Base-by-base conservation (phyloP, 495 filamentous ascomycete species). In the Penicillium angulare region DNA sequence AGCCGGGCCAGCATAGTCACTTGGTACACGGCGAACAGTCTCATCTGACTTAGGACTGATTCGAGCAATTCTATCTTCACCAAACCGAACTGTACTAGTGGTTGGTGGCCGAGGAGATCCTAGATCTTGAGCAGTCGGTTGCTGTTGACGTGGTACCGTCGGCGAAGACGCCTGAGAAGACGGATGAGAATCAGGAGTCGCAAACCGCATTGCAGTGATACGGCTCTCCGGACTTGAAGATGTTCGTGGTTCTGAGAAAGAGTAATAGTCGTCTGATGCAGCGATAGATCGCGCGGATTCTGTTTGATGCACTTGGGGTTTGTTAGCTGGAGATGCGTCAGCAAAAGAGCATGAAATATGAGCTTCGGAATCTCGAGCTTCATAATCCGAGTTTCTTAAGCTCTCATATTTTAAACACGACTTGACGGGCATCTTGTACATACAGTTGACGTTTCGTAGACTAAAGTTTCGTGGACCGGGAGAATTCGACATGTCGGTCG, bases 231-330 rank as follows among this genome's bases (percentile, higher is more conserved):
- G 72, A 38, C 58, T 66, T 22, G 71, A 61, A 36, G 76, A 75
- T 9, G 31, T 69, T 18, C 13, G 60, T 49, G 67, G 66, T 32
- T 79, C 80, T 22, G 78, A 79, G 57, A 84, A 72, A n/a, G 82
- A 85, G 60, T 81, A 84, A 64, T 86, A 86, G 66, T 86, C 80
- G 69, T 86, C 82, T 33, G 84, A 85, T 38, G 83, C 84, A 39
- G 83, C 73, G 43, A 82, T 66, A 36, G 82, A 86, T 56, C 84
- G 84, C 50, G 74, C 73, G 1, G 82, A 85, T 50, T 72, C 59
- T 43, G 74, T 66, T 49, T 78, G 74, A 16, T 74, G 63, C 35
- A 86, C 55, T 61, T 81, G 80, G 36, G 79, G 79, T 59, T 66
- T 74, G 63, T 67, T 77, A 64, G 76, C 78, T 82, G 43, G 22